These are phyloP conservation scores for Spiromyces aspiralis DNA, from an alignment of 371 early-diverging fungal genomes.

Conservation along the genomic window DNA sequence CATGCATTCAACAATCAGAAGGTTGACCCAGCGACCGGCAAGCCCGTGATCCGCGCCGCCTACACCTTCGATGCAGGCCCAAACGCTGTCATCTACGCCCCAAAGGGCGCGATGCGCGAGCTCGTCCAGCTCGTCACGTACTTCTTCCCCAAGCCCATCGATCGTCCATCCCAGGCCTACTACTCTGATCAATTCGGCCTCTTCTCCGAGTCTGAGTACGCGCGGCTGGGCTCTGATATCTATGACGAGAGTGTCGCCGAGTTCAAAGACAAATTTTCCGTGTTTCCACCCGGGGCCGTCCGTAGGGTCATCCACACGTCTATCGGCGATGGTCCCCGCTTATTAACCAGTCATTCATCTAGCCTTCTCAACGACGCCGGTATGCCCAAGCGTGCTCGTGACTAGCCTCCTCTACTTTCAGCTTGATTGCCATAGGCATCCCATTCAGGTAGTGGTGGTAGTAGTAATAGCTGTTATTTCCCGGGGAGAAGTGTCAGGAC, in stretches of 20 bases:
- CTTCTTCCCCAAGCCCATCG: conserved; percentile 61
- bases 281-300: conserved; percentile 54
- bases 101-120: conserved; percentile 58
- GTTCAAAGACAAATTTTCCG: conserved; percentile 36
- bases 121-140: conserved; percentile 63
- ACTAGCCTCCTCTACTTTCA: conserved; percentile 4
- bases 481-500: no score
- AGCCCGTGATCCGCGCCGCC: conserved; percentile 40
- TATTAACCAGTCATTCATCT: conserved; percentile 26
- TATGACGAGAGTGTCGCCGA: conserved; percentile 10
- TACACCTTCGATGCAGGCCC: conserved; percentile 98
- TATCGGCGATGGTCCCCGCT: conserved; percentile 87
- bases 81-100: conserved; percentile 93
- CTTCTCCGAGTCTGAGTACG: conserved; percentile 13
- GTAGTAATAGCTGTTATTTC: no score
- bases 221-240: conserved; percentile 7
- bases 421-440: no score
- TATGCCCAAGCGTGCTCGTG: conserved; percentile 28
- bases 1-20: conserved; percentile 65
- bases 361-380: conserved; percentile 32
- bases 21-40: conserved; percentile 28
- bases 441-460: no score
- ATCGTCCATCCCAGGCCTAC: conserved; percentile 25
- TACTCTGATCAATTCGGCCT: conserved; percentile 47
- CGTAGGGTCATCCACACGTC: conserved; percentile 77